phyloP scores from a whole-genome alignment of 2,329 filamentous ascomycete genomes.

The Teratosphaeria viscida region DNA sequence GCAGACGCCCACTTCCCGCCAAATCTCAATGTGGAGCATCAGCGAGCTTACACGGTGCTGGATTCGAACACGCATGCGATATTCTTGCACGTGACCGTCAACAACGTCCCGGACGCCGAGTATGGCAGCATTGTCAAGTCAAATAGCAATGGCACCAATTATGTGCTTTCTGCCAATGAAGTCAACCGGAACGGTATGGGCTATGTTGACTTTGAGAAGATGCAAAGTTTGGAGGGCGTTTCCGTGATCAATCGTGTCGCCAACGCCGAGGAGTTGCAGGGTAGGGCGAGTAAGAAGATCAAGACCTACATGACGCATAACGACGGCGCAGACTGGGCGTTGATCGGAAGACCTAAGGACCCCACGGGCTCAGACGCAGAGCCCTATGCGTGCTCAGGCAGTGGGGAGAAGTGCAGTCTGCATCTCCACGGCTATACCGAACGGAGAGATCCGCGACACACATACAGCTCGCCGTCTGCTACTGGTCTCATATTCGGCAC shows the following conservation, averaged over 20 bases:
- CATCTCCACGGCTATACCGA: constrained; percentile 96
- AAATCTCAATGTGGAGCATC: constrained; percentile 68
- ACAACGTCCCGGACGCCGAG: constrained; percentile 51
- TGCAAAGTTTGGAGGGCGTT: constrained; percentile 83
- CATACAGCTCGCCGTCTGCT: constrained; percentile 78
- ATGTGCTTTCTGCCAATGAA: constrained; percentile 68
- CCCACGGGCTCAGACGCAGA: constrained; percentile 51
- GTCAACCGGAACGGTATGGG: constrained; percentile 71
- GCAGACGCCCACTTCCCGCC: constrained; percentile 76
- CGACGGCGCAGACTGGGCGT: constrained; percentile 80
- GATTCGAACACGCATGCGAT: constrained; percentile 91
- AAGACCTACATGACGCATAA: constrained; percentile 94
- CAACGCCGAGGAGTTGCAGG: constrained; percentile 56
- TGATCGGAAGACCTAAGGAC: constrained; percentile 59
- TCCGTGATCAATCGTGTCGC: constrained; percentile 74
- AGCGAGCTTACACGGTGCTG: constrained; percentile 81
- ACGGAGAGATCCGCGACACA: constrained; percentile 67
- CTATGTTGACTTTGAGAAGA: constrained; percentile 94
- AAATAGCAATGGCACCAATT: constrained; percentile 95
- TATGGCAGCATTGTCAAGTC: constrained; percentile 92
- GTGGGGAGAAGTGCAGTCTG: constrained; percentile 62
- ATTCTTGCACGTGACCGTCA: constrained; percentile 84
- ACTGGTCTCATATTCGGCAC: constrained; percentile 84
- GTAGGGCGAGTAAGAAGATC: constrained; percentile 63
- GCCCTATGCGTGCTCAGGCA: constrained; percentile 55